Percentiles rank a stretch among this genome's conserved stretches.
Evolutionary conservation across 306 rosid species (phyloP).

Genomic region (Hippophae tibetana): DNA sequence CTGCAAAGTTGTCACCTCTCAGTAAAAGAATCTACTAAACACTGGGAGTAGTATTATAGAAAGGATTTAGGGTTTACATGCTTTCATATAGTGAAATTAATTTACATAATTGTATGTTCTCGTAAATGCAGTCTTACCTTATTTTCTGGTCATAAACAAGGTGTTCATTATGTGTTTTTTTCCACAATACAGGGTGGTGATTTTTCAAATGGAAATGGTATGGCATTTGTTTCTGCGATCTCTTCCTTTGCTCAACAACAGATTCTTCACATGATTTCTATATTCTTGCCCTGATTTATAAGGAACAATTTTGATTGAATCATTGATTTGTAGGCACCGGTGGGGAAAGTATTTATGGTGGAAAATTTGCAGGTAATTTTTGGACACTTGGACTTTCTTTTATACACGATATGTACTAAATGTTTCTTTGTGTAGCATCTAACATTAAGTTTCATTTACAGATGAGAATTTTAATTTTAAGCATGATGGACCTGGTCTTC

Average conservation of each 20-base stretch:
- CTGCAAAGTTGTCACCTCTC: not conserved
- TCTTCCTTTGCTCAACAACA: conserved; percentile 11
- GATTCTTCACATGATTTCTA: conserved; percentile 23
- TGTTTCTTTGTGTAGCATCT: not conserved
- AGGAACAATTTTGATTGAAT: conserved; percentile 22
- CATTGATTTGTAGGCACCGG: conserved; percentile 75
- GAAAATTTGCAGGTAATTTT: conserved; percentile 80
- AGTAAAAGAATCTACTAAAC: too few species aligned
- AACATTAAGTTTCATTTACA: conserved; percentile 29
- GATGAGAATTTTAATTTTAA: conserved; percentile 75
- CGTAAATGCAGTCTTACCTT: not conserved
- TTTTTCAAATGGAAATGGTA: conserved; percentile 87
- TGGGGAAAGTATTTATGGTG: conserved; percentile 96
- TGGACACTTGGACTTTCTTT: conserved; percentile 6
- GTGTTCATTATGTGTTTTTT: conserved; percentile 2
- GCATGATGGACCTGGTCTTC: conserved; percentile 82
- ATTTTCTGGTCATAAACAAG: conserved; percentile 9
- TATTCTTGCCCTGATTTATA: conserved; percentile 27
- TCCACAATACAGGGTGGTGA: conserved; percentile 78
- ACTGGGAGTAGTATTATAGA: too few species aligned
- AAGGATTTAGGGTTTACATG: too few species aligned
- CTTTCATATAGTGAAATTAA: not conserved
- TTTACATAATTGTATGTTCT: not conserved
- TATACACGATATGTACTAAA: conserved; percentile 12
- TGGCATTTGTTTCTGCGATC: conserved; percentile 25